These are phyloP conservation scores for Ochetophila trinervis DNA, from an alignment of 306 rosid genomes.

Conservation along the genomic window DNA sequence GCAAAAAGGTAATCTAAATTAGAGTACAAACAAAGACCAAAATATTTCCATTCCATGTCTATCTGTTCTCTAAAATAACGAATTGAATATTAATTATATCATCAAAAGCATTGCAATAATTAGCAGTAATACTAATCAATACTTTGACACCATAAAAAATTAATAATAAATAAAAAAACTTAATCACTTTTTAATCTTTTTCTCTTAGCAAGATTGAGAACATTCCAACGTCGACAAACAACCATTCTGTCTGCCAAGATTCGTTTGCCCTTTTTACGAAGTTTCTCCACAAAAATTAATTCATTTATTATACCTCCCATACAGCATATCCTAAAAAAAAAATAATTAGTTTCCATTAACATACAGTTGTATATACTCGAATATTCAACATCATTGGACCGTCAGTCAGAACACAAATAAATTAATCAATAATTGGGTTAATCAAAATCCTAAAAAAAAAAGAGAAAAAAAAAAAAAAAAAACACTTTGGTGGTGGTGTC, in stretches of 20 bases:
- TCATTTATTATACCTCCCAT: not conserved
- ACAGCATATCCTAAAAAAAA: not conserved
- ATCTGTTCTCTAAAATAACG: too few relatives aligned
- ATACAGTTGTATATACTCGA: constrained; percentile 3
- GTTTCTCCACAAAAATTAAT: not conserved
- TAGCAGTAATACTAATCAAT: too few relatives aligned
- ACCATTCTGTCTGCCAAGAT: not conserved
- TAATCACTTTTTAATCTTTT: not conserved
- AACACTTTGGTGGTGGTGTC: not conserved
- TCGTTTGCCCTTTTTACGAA: not conserved
- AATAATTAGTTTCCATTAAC: too few relatives aligned
- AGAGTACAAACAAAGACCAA: too few relatives aligned
- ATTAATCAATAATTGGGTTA: not conserved
- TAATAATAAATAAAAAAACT: too few relatives aligned
- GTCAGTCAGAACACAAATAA: not conserved
- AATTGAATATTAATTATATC: too few relatives aligned
- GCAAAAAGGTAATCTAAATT: too few relatives aligned
- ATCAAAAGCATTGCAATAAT: too few relatives aligned
- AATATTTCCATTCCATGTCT: too few relatives aligned
- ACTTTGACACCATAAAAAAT: too few relatives aligned
- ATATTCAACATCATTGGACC: constrained; percentile 9
- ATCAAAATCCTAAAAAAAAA: not conserved
- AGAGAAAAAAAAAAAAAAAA: not conserved
- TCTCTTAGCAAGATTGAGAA: not conserved
- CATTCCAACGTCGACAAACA: not conserved